Conservation (phyloP, 805 yeast genomes). For the Kodamaea sagamina region DNA sequence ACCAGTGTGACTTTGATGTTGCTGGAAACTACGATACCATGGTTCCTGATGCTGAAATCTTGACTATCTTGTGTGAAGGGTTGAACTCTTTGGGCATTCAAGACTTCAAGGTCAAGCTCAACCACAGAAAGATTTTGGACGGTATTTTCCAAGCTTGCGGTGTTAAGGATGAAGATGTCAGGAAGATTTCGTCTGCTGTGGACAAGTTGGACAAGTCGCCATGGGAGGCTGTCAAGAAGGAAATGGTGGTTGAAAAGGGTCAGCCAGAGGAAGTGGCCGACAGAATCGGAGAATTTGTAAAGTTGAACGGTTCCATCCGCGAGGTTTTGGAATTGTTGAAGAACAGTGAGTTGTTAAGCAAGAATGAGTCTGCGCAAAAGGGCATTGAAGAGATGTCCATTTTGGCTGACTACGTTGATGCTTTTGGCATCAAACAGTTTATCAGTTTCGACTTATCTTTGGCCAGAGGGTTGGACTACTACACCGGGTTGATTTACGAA, state of each 20-base stretch:
- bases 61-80: constrained; percentile 83
- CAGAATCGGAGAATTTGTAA: constrained; percentile 87
- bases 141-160: constrained; percentile 96
- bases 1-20: constrained; percentile 97
- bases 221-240: constrained; percentile 91
- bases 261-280: constrained; percentile 93
- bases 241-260: constrained; percentile 88
- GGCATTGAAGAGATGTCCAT: constrained; percentile 82
- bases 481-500: constrained; percentile 95
- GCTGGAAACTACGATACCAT: constrained; percentile 91
- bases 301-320: constrained; percentile 72
- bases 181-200: constrained; percentile 92
- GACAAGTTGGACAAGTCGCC: constrained; percentile 95
- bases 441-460: constrained; percentile 89
- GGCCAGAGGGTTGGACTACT: constrained; percentile 97
- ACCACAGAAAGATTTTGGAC: constrained; percentile 93
- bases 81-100: constrained; percentile 77
- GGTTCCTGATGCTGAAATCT: constrained; percentile 95
- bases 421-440: constrained; percentile 68
- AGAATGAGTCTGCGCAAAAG: constrained; percentile 70
- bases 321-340: constrained; percentile 60
- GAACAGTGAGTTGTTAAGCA: constrained; percentile 55
- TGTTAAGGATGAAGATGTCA: constrained; percentile 88
- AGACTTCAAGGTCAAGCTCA: constrained; percentile 88
- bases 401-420: constrained; percentile 76